Conservation (phyloP, 768 basidiomycete genomes). For the Coprinellus micaceus region DNA sequence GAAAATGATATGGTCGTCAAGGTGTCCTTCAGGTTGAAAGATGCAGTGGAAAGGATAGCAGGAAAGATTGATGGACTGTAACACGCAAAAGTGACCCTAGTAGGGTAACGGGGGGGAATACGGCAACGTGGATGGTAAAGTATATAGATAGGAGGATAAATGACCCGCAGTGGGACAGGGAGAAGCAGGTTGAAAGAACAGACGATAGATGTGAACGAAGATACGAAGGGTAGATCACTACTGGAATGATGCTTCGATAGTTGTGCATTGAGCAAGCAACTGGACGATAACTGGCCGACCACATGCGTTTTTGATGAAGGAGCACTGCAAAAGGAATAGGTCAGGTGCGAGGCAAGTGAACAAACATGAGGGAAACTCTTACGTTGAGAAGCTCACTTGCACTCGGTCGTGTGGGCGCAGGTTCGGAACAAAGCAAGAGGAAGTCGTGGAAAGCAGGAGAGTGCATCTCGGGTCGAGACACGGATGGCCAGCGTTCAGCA, state of each 20-base stretch:
- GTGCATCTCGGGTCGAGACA: slow-evolving; percentile 55
- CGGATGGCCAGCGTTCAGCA: slow-evolving; percentile 60
- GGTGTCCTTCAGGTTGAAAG: slow-evolving; percentile 64
- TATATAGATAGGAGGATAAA: slow-evolving; percentile 19
- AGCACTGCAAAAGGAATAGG: slow-evolving; percentile 35
- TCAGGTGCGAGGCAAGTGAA: neutral
- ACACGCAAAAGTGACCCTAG: slow-evolving; percentile 1
- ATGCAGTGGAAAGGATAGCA: slow-evolving; percentile 67
- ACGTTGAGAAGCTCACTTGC: slow-evolving; percentile 60
- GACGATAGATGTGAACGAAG: slow-evolving; percentile 10
- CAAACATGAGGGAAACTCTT: slow-evolving; percentile 17
- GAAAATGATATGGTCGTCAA: slow-evolving; percentile 80
- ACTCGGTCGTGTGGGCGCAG: slow-evolving; percentile 50
- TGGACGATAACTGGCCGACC: slow-evolving; percentile 65
- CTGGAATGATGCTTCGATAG: slow-evolving; percentile 52
- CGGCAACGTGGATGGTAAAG: neutral
- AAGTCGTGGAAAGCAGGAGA: slow-evolving; percentile 74
- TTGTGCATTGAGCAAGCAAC: slow-evolving; percentile 61
- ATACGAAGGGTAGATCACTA: slow-evolving; percentile 5
- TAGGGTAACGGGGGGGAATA: neutral
- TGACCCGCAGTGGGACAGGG: slow-evolving; percentile 9
- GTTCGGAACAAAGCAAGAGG: slow-evolving; percentile 61
- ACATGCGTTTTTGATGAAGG: slow-evolving; percentile 66
- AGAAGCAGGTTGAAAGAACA: slow-evolving; percentile 9
- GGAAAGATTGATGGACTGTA: slow-evolving; percentile 56